Evolutionary conservation across 768 basidiomycete genomes (phyloP), one percentile per base, ranked within the genome.

Genomic region (Tremella yokohamensis): DNA sequence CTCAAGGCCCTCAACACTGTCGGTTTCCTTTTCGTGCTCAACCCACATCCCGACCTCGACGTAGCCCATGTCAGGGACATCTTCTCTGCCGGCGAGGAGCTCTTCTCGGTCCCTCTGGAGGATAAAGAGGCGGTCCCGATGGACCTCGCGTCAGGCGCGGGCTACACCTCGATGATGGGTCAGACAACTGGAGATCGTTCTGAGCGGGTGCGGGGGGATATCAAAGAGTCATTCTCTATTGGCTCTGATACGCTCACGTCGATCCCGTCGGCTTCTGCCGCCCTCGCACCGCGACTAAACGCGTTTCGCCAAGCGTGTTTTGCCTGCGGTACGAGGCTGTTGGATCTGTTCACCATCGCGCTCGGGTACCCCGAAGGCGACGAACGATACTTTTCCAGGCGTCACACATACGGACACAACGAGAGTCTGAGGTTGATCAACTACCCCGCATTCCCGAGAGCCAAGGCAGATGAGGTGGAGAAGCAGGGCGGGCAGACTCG

Each of bases 151-250:
- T 39, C 52, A 9, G 52, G 52, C 20, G 52, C 34, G 8, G 52
- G 52, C 8, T 53, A 53, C 38, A 53, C 52, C 37, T 53, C 52
- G 3, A 53, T 53, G 52, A 53, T 53, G 52, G 52, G 52, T 9
- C 52, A 53, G 25, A 53, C 38, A 24, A 53, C 52, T 2, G 52
- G 52, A 20, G 34, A 34, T 2, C 38, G 40, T 8, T 34, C 52
- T 9, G 18, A 40, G 22, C 52, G 52, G 9, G 39, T 53, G 19
- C 34, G 52, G n/a, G 52, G 52, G 9, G 52, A 53, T 24, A 34
- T 53, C 29, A 53, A 53, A 24, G 52, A 53, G 39, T 53, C 52
- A 3, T 53, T 53, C 52, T 53, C 52, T 1, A 53, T 53, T 19
- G 52, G 52, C 2, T 39, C 52, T 8, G 16, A 34, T 13, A 53